Conservation (phyloP, 768 basidiomycete genomes). For the Tricholoma bakamatsutake region DNA sequence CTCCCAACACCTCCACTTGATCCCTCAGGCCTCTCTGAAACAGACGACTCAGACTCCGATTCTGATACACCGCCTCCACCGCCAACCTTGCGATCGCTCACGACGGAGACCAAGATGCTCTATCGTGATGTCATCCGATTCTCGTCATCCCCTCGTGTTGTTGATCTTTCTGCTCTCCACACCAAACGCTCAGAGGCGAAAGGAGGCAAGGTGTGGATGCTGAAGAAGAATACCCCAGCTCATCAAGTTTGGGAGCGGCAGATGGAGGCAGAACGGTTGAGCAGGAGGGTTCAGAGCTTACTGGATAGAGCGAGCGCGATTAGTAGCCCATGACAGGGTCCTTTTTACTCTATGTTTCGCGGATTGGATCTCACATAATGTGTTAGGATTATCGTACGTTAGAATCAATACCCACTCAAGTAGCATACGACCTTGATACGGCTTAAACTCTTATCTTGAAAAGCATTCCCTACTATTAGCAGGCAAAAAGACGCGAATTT, state of each 20-base stretch:
- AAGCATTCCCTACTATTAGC: no score
- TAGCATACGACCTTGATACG: no score
- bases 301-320: constrained; percentile 57
- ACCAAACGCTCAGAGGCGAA: constrained; percentile 45
- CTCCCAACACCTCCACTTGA: constrained; percentile 62
- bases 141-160: constrained; percentile 76
- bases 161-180: constrained; percentile 70
- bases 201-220: constrained; percentile 64
- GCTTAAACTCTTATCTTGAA: no score
- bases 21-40: constrained; percentile 61
- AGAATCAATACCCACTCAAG: background rate
- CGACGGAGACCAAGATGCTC: constrained; percentile 78
- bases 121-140: constrained; percentile 87
- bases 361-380: background rate
- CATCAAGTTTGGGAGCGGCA: constrained; percentile 76
- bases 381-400: background rate
- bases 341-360: background rate
- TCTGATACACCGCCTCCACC: constrained; percentile 35
- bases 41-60: constrained; percentile 59
- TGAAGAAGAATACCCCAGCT: constrained; percentile 74
- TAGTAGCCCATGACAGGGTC: constrained; percentile 16
- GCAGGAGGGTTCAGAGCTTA: constrained; percentile 62
- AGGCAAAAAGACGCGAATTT: no score
- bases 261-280: constrained; percentile 68
- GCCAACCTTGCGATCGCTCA: constrained; percentile 57